Percentiles rank a stretch among this genome's conserved stretches.
These are phyloP conservation scores for Comarum palustre DNA, from an alignment of 306 rosid species.

Conservation along the genomic window DNA sequence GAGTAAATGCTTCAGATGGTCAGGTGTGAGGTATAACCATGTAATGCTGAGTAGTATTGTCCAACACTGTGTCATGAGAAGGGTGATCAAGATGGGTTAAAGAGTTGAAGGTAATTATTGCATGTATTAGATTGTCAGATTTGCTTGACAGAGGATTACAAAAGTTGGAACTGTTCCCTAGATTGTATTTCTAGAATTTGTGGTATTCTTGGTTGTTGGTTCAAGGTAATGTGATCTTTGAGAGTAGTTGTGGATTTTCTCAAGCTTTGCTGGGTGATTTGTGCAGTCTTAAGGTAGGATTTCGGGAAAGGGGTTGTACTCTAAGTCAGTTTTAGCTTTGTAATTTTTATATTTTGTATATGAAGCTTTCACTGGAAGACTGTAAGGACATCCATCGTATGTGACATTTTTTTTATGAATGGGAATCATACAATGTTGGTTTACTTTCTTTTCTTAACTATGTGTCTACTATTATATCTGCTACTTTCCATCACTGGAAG, in stretches of 20 bases:
- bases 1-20: not conserved
- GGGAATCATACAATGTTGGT: slow-evolving; percentile 21
- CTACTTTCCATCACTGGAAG: not conserved
- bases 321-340: slow-evolving; percentile 22
- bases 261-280: slow-evolving; percentile 24
- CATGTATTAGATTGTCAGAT: not conserved
- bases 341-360: slow-evolving; percentile 22
- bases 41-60: slow-evolving; percentile 5
- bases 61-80: slow-evolving; percentile 16
- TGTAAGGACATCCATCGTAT: slow-evolving; percentile 23
- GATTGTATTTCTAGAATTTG: slow-evolving; percentile 35
- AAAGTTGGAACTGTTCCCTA: not conserved
- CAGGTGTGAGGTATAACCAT: not conserved
- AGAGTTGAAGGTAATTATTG: slow-evolving; percentile 13
- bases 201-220: slow-evolving; percentile 28
- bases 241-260: slow-evolving; percentile 33
- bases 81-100: not conserved
- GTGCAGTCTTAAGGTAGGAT: slow-evolving; percentile 21
- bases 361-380: slow-evolving; percentile 21
- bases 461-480: not conserved
- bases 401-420: slow-evolving; percentile 18
- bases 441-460: not conserved
- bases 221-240: slow-evolving; percentile 40
- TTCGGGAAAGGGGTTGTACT: slow-evolving; percentile 26
- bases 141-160: slow-evolving; percentile 4